Conservation (phyloP, 2,329 filamentous ascomycete genomes). For the Madurella mycetomatis region DNA sequence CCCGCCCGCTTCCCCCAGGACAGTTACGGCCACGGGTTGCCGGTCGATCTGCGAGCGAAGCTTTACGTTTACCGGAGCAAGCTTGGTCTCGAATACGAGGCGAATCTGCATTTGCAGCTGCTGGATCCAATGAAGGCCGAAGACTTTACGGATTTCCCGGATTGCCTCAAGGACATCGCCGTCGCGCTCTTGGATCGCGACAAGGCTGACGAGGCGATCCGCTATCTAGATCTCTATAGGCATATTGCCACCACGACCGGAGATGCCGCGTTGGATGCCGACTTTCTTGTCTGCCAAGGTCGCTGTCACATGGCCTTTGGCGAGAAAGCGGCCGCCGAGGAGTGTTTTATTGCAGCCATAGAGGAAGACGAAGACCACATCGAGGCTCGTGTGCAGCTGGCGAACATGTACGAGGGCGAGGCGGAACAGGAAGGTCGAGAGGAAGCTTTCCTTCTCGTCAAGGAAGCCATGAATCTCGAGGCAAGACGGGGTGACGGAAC, state of each 20-base stretch:
- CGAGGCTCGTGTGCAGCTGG: conserved; percentile 72
- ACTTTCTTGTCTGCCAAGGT: conserved; percentile 53
- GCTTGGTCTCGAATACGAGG: conserved; percentile 65
- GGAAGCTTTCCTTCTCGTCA: conserved; percentile 71
- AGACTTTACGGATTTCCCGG: conserved; percentile 61
- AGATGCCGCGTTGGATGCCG: conserved; percentile 38
- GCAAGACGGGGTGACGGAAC: conserved; percentile 34
- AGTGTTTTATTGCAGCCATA: conserved; percentile 70
- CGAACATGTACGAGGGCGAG: conserved; percentile 75
- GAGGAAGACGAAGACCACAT: conserved; percentile 67
- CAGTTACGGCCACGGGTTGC: conserved; percentile 69
- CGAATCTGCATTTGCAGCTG: conserved; percentile 64
- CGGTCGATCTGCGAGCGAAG: conserved; percentile 77
- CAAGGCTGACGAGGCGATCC: conserved; percentile 41
- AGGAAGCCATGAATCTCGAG: conserved; percentile 66
- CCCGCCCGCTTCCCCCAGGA: conserved; percentile 48
- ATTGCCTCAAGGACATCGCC: conserved; percentile 70
- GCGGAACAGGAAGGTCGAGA: conserved; percentile 56
- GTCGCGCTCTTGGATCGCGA: conserved; percentile 41
- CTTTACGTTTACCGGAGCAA: conserved; percentile 78
- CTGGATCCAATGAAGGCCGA: conserved; percentile 60
- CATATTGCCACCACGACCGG: conserved; percentile 43
- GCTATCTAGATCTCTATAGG: conserved; percentile 54
- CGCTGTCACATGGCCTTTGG: conserved; percentile 64
- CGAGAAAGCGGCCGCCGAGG: conserved; percentile 65